Evolutionary conservation across 805 yeast species (phyloP), one percentile per base, ranked within the genome.

Genomic region (Lipomyces spencermartinsiae): DNA sequence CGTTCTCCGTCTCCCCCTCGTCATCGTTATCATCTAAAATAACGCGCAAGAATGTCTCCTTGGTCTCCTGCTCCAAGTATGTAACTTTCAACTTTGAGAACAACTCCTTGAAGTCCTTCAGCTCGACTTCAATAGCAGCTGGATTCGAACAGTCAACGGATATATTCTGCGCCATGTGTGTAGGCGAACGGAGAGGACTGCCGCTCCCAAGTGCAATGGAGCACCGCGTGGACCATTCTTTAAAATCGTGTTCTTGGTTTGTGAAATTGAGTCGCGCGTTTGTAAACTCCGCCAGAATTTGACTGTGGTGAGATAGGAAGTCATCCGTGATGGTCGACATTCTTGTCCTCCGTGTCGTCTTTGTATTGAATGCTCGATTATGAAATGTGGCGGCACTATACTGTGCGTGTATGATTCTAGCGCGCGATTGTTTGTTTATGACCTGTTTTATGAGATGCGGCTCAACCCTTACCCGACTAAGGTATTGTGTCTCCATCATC

Each of bases 21-120:
- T 82, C 84, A n/a, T 71, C 74, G 22, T 75, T 79, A 35, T 77
- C 78, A 63, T 77, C 80, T 12, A 86, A 78, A 9, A 89, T 78
- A 34, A 81, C 79, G 49, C 90, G 78, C 49, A 90, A 78, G 76
- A 90, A 89, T 76, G 85, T 84, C 71, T 89, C 91, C 69, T 90
- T 85, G 3, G 92, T 84, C 70, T 89, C 93, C 73, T 89, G 90
- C 75, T 90, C 94, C 55, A 89, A 76, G 74, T 87, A 90, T 65
- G 87, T 84, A 69, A 88, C 88, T 73, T 88, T 87, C 55, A 89
- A 79, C 66, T 88, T 83, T 19, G 84, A 83, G 67, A 85, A 84
- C 33, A 83, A 74, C 69, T 82, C 82, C 66, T 80, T 63, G 62
- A 61, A 70, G 22, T 71, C 71, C 31, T 71, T 80, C 80, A 68